Base-by-base conservation (phyloP, 768 basidiomycete species). In the Termitomyces sp. region DNA sequence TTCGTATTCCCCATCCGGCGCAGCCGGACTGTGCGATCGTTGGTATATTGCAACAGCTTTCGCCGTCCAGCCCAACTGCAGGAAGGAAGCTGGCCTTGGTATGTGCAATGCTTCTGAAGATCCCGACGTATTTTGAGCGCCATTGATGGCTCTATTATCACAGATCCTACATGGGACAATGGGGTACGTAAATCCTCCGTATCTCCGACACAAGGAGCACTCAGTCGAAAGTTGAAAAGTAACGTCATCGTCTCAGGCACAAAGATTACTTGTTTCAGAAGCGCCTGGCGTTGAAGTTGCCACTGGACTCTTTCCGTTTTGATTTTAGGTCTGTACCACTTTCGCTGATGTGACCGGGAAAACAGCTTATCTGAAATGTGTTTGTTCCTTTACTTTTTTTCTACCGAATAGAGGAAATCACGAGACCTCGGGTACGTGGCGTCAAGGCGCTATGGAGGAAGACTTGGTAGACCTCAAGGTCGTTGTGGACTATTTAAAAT, bases 261-360 rank as follows among this genome's bases (percentile, higher is more conserved):
- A 92, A 92, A 65, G 87, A 93, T 68, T 93, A 93, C 72, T 69
- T 93, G 50, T 92, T 88, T 75, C 87, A 89, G 70, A 87, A 86
- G 67, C 82, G 80, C 15, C 82, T 93, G 20, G 89, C 88, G 3
- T 68, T 71, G 41, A 77, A 75, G 39, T 70, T 92, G 15, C 87
- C 89, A 0, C 66, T 89, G 24, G 91, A 94, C 69, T 92, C 90
- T 3, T 92, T 93, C 69, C 81, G 91, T 34, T 92, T 94, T 66
- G 91, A 94, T 70, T 94, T 94, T 73, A 83, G 90, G 89, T 91
- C 66, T 57, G 82, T 67, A 46, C n/a, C 44, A 54, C 13, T 57
- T 54, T 42, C 33, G 24, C 11, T 54, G 49, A 49, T 41, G 33
- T 45, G 18, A 36, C 27, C 7, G 53, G 54, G 33, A 37, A 57